Conservation (phyloP, 139 green algal genomes). For the Raphidocelis subcapitata region DNA sequence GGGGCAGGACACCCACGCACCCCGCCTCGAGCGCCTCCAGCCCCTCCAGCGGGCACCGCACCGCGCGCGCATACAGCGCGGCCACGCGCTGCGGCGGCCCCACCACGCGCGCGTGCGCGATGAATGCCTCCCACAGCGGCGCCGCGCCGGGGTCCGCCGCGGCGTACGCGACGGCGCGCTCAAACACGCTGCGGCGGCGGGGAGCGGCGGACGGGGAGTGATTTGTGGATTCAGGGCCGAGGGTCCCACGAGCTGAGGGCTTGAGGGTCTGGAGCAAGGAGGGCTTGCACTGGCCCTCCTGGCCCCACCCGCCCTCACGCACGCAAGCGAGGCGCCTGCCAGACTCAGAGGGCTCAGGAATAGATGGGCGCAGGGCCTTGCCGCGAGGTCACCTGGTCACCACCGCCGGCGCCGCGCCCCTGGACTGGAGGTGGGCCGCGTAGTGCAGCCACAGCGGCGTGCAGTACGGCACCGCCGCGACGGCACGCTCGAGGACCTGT, state of each 20-base stretch:
- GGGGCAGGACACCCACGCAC: too few species aligned
- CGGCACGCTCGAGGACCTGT: slow-evolving; percentile 49
- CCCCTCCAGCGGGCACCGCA: slow-evolving; percentile 62
- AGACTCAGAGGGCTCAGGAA: not conserved
- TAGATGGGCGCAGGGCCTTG: not conserved
- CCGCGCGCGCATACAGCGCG: slow-evolving; percentile 57
- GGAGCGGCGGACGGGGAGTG: too few species aligned
- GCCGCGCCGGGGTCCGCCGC: slow-evolving; percentile 67
- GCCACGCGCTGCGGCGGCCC: slow-evolving; percentile 35
- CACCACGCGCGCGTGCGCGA: slow-evolving; percentile 57
- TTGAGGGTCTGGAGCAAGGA: not conserved
- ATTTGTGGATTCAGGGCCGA: too few species aligned
- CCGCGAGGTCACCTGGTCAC: slow-evolving; percentile 50
- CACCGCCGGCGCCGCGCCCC: slow-evolving; percentile 37
- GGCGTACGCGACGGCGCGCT: slow-evolving; percentile 59
- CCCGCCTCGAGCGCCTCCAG: slow-evolving; percentile 40
- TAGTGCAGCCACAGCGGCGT: slow-evolving; percentile 80
- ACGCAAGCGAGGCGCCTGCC: too few species aligned
- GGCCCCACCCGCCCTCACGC: too few species aligned
- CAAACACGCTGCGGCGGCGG: slow-evolving; percentile 68
- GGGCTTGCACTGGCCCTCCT: not conserved
- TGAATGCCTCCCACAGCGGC: slow-evolving; percentile 79
- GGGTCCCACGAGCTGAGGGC: not conserved
- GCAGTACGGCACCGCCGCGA: slow-evolving; percentile 67
- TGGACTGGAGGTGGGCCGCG: slow-evolving; percentile 16